phyloP scores from a whole-genome alignment of 805 yeast species.

The Metschnikowia santaceciliae region DNA sequence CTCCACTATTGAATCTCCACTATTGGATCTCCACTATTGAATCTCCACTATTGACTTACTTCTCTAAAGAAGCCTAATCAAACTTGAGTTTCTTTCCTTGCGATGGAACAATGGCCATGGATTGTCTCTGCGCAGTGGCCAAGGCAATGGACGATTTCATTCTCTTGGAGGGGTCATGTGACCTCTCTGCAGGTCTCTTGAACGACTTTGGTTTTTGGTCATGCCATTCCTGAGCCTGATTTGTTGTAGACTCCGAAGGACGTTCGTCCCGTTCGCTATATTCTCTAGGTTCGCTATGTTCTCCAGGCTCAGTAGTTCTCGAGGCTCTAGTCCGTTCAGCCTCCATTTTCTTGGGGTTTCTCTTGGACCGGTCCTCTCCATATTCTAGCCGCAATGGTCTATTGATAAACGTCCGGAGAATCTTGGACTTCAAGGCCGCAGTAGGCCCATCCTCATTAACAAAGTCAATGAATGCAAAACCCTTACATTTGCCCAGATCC shows the following conservation, averaged over 20 bases:
- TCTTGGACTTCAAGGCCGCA: conserved; percentile 69
- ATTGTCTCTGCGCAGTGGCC: conserved; percentile 83
- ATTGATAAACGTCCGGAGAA: conserved; percentile 62
- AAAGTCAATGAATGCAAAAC: conserved; percentile 91
- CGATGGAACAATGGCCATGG: conserved; percentile 84
- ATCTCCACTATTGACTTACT: too few species aligned
- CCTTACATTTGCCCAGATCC: conserved; percentile 94
- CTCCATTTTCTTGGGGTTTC: conserved; percentile 43
- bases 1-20: too few species aligned
- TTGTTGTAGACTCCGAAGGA: too few species aligned
- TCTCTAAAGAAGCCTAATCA: conserved; percentile 31
- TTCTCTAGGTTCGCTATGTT: too few species aligned
- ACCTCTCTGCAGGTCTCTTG: conserved; percentile 12
- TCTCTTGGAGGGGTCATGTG: conserved; percentile 40
- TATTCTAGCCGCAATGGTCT: conserved; percentile 81
- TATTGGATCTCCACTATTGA: too few species aligned
- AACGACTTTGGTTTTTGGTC: conserved; percentile 6
- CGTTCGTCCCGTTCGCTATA: too few species aligned
- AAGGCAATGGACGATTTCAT: conserved; percentile 78
- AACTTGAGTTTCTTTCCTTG: conserved; percentile 83
- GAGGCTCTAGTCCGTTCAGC: background rate
- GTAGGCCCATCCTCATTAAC: conserved; percentile 77
- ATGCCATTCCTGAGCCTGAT: background rate
- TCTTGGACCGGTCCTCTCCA: conserved; percentile 91
- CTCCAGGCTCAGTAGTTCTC: too few species aligned